These are phyloP conservation scores for Apiospora malaysiana DNA, from an alignment of 2,329 filamentous ascomycete genomes.

Conservation along the genomic window DNA sequence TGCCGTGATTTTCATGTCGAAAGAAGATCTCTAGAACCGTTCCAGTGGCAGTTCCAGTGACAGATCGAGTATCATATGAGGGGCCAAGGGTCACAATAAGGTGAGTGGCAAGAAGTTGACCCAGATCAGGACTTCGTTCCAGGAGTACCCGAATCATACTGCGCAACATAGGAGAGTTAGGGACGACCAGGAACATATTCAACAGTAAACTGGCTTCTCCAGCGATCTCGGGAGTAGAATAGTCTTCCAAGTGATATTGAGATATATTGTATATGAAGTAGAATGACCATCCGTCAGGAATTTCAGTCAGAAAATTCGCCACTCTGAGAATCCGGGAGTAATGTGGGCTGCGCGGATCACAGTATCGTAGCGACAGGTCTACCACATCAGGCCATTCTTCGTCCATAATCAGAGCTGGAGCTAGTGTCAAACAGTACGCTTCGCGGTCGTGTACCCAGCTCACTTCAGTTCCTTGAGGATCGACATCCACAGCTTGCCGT, in stretches of 20 bases:
- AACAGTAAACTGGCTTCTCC: not conserved
- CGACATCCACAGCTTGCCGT: not conserved
- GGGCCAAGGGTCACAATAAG: not conserved
- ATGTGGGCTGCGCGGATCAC: not conserved
- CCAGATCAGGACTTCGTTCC: not conserved
- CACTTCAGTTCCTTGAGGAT: not conserved
- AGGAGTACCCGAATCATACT: not conserved
- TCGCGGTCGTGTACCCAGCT: constrained; percentile 20
- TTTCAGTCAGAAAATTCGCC: not conserved
- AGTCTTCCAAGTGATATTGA: not conserved
- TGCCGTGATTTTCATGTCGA: not conserved
- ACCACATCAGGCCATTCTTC: not conserved
- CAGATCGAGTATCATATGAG: not conserved
- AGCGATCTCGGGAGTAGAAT: not conserved
- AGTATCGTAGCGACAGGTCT: not conserved
- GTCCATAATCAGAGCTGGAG: not conserved
- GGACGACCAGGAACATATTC: not conserved
- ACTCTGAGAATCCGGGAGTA: not conserved
- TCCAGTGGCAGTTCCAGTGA: not conserved
- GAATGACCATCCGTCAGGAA: not conserved
- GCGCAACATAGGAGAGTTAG: no score
- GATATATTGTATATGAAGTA: not conserved
- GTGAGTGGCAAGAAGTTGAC: not conserved
- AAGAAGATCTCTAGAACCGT: not conserved
- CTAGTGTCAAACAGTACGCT: constrained; percentile 24